Evolutionary conservation across 306 rosid genomes (phyloP), one percentile per base, ranked within the genome.

Genomic region (Purshia tridentata): DNA sequence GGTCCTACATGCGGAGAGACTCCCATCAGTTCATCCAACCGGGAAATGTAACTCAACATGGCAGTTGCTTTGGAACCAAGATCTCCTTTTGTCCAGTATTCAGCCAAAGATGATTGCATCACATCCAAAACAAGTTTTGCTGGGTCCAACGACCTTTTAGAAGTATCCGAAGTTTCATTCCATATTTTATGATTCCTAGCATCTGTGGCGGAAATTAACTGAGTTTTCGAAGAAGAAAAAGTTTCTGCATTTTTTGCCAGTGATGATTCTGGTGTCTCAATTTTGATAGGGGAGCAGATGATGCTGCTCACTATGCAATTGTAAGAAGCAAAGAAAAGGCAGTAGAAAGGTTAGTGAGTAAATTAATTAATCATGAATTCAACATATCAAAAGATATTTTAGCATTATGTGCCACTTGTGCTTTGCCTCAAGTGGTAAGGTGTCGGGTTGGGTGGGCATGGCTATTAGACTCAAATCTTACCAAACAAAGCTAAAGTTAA

Each of bases 51-150:
- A 5, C 60, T 37, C 19, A 4, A 65, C 66, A 71, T 69, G 65
- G 72, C 49, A 67, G 59, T 77, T 61, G 22, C 76, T 40, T 57
- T 67, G 15, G 64, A 61, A 51, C 65, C 68, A n/a, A 41, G 52
- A 35, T 76, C 75, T 59, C 49, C 75, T 14, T 62, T 76, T 54
- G 39, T 51, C 77, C 77, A 60, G 15, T 67, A 75, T 16, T 74
- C 69, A 60, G 66, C 14, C 65, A 82, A 69, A 62, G 65, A 69
- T 10, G 57, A 71, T 76, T 45, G 79, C 37, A 92, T 83, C 14
- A 71, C 20, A 69, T 78, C 85, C 83, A 88, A 65, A 47, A 81
- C 86, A 77, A 80, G 73, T 72, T 84, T 79, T 72, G 90, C 84
- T 18, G 91, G 90, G 56, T 87, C 84, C 12, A 45, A 42, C 7